Conservation (phyloP, 2,329 filamentous ascomycete species). For the Cercospora sojina region DNA sequence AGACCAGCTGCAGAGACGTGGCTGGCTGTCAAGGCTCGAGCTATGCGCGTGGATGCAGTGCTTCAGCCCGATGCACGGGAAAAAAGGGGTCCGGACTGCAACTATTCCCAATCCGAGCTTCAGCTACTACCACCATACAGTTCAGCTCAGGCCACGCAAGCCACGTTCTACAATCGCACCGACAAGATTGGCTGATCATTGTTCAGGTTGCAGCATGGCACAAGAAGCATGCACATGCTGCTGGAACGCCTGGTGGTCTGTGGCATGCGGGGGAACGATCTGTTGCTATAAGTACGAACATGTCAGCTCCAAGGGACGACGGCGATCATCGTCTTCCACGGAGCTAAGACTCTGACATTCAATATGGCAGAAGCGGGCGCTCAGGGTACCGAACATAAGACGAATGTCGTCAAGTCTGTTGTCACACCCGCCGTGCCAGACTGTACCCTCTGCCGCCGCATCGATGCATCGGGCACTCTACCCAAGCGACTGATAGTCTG, state of each 20-base stretch:
- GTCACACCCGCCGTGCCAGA: constrained; percentile 2
- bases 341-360: not conserved
- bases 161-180: not conserved
- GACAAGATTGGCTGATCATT: constrained; percentile 1
- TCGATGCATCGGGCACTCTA: constrained; percentile 19
- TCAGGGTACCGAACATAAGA: not conserved
- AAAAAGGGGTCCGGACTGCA: not conserved
- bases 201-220: not conserved
- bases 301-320: not conserved
- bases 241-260: not conserved
- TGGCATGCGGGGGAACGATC: not conserved
- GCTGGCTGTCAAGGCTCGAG: constrained; percentile 3
- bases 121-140: not conserved
- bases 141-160: constrained; percentile 12
- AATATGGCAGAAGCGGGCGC: not conserved
- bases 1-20: constrained; percentile 3
- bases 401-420: constrained; percentile 4
- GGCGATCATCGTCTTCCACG: not conserved
- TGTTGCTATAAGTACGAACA: not conserved
- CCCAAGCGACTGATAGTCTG: constrained; percentile 29
- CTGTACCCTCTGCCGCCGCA: constrained; percentile 10
- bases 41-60: not conserved
- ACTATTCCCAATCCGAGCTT: constrained; percentile 10
- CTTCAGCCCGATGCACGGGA: not conserved
- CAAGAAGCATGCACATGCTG: constrained; percentile 8